Base-by-base conservation (phyloP, 768 basidiomycete species). In the Macrolepiota fuliginosa region DNA sequence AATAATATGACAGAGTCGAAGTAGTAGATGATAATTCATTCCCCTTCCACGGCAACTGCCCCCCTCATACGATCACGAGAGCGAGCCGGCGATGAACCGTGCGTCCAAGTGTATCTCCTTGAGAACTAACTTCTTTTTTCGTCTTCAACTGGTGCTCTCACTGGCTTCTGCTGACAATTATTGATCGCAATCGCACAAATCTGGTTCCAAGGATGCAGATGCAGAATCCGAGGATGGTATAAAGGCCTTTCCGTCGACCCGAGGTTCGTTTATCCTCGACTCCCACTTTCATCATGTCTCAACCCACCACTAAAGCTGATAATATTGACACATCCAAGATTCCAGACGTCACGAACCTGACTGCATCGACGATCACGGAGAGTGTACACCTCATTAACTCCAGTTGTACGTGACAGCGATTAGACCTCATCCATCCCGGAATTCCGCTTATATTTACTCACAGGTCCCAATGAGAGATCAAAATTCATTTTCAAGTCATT, bases 401-500 rank as follows among this genome's bases (percentile, higher is more conserved):
- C 1, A 77, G 74, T 46, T 80, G 79, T 79, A 39, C 63, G 76
- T 66, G 15, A n/a, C 42, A 32, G 29, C 7, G 29, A 32, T n/a
- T 45, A 15, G 17, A 19, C 39, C 25, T 12, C 22, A 29, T 36
- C 36, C 46, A n/a, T 50, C 3, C 29, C 40, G n/a, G 42, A 58
- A 3, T 54, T 35, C 22, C 35, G 22, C 45, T 62, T 60, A 57
- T n/a, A 55, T 64, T 63, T 42, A 60, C 39, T 62, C 11, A 42
- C 47, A 77, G 77, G 77, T 58, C 46, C 69, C 9, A 71, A 81
- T 64, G 77, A 79, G 54, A 71, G 81, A 58, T 74, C 68, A 62
- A 80, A 77, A 56, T 76, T 81, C 45, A 66, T 83, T 27, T 76
- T 83, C 65, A 73, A 73, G 62, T 76, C 72, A 55, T 64, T 83